Conservation (phyloP, 208 protist genomes). For the Trypanosoma brucei region DNA sequence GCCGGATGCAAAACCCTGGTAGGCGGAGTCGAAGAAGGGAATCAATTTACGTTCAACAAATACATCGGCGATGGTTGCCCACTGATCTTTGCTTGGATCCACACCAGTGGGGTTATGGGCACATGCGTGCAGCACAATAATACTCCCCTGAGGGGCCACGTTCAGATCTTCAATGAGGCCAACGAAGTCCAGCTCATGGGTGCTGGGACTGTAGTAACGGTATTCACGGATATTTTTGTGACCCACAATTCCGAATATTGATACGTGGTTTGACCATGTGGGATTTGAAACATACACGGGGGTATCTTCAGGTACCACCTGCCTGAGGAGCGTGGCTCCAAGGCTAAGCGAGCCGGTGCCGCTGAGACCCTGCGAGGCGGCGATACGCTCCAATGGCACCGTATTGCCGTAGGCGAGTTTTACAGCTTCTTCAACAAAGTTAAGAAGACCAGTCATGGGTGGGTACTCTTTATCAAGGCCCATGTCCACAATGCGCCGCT, state of each 20-base stretch:
- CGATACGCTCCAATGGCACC: constrained; percentile 52
- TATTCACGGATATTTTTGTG: constrained; percentile 66
- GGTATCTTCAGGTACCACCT: constrained; percentile 24
- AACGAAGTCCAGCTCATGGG: constrained; percentile 72
- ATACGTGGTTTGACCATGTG: constrained; percentile 86
- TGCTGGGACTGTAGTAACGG: constrained; percentile 75
- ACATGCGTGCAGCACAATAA: constrained; percentile 96
- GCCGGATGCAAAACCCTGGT: constrained; percentile 96
- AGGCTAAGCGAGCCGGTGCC: constrained; percentile 87
- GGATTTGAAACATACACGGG: constrained; percentile 80
- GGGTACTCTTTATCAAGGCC: constrained; percentile 96
- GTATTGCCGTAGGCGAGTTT: constrained; percentile 88
- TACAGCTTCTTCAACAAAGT: constrained; percentile 78
- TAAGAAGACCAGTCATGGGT: constrained; percentile 88
- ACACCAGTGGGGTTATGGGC: constrained; percentile 99
- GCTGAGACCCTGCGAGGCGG: constrained; percentile 78
- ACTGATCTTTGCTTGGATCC: constrained; percentile 95
- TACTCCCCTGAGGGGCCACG: constrained; percentile 71
- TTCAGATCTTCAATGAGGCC: constrained; percentile 77
- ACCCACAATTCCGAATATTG: constrained; percentile 53
- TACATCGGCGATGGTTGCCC: constrained; percentile 91
- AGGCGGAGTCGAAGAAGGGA: constrained; percentile 96
- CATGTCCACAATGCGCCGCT: constrained; percentile 55
- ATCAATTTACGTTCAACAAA: constrained; percentile 78
- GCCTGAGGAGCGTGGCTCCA: constrained; percentile 54